phyloP scores from a whole-genome alignment of 225 moss, liverwort and hornwort species.

The Bryum argenteum region DNA sequence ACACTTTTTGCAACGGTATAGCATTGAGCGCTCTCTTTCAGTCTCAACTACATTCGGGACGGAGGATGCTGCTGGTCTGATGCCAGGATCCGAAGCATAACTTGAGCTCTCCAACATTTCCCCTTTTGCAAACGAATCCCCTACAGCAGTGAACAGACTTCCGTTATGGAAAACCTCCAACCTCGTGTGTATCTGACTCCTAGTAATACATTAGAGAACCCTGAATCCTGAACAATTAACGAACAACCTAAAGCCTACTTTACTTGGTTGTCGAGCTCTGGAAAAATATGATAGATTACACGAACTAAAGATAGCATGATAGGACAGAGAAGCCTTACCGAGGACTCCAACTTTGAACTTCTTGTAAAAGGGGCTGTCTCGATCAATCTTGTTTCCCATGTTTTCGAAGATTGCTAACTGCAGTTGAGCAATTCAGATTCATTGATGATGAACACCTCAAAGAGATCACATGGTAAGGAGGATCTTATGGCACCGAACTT shows the following conservation, averaged over 20 bases:
- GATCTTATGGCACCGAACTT: constrained; percentile 5
- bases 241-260: neutral
- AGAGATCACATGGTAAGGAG: neutral
- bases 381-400: constrained; percentile 87
- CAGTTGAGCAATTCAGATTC: constrained; percentile 30
- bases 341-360: constrained; percentile 75
- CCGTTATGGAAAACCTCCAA: neutral
- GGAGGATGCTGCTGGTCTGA: constrained; percentile 36
- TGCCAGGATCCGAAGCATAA: constrained; percentile 80
- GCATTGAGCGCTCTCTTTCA: constrained; percentile 31
- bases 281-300: neutral
- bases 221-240: too few species aligned
- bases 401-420: constrained; percentile 88
- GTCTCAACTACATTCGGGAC: constrained; percentile 41
- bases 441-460: constrained; percentile 6
- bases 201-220: too few species aligned
- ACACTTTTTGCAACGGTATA: constrained; percentile 95
- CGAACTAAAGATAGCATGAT: neutral
- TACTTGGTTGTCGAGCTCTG: neutral
- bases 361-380: constrained; percentile 70
- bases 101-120: constrained; percentile 73
- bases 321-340: constrained; percentile 47
- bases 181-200: neutral
- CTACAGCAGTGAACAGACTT: constrained; percentile 37
- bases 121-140: constrained; percentile 77